A percentile compares a stretch with the other conserved stretches of the same genome.
Evolutionary conservation across 441 rosid species (phyloP).

Genomic region (Bruguiera hainesii): DNA sequence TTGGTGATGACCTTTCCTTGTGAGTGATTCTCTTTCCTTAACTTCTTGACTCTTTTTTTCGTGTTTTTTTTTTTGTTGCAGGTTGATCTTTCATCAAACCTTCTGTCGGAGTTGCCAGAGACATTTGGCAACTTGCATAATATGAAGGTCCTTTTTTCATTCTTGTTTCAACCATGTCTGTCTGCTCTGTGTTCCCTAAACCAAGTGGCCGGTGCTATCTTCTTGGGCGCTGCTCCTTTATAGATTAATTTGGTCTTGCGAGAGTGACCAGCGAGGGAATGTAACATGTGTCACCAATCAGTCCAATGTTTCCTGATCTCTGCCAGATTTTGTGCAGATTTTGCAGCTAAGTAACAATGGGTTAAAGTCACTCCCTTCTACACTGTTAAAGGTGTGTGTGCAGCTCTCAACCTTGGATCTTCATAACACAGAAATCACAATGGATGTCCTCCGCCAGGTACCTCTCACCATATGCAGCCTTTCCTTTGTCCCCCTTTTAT

Average conservation of each 20-base stretch:
- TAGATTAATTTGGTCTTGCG: background rate
- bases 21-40: background rate
- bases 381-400: constrained; percentile 43
- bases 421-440: constrained; percentile 80
- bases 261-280: background rate
- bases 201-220: background rate
- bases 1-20: background rate
- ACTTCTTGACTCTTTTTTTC: background rate
- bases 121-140: constrained; percentile 49
- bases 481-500: background rate
- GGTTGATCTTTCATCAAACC: constrained; percentile 90
- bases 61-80: constrained; percentile 21
- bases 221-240: background rate
- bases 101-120: constrained; percentile 62
- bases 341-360: constrained; percentile 67
- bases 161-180: background rate
- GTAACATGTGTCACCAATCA: background rate
- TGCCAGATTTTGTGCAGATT: constrained; percentile 40
- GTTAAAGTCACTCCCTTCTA: constrained; percentile 51
- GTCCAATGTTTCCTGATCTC: background rate
- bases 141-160: constrained; percentile 52
- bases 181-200: background rate
- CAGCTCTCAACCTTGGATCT: constrained; percentile 60
- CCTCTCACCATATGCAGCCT: constrained; percentile 1
- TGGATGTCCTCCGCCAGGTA: constrained; percentile 68